Evolutionary conservation across 2,329 filamentous ascomycete species (phyloP).

Genomic region (Dothideomycetidae sp.): DNA sequence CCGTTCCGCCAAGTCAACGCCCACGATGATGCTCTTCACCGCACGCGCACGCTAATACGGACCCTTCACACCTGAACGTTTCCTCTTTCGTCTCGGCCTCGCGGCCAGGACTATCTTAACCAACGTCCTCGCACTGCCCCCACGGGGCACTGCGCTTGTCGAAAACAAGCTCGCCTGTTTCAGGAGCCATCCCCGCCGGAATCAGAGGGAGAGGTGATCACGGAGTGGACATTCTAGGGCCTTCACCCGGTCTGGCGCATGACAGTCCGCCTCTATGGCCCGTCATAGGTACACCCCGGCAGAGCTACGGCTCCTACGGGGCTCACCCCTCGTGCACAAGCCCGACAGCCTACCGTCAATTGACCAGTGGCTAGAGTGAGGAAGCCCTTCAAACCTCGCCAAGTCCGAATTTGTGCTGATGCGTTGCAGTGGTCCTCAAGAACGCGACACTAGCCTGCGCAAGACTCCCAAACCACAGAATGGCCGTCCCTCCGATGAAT

Average conservation of each 20-base stretch:
- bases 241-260: background rate
- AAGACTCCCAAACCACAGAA: slow-evolving; percentile 10
- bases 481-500: slow-evolving; percentile 13
- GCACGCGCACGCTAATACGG: too few relatives aligned
- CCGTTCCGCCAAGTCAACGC: too few relatives aligned
- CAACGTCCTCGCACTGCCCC: background rate
- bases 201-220: background rate
- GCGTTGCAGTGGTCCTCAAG: slow-evolving; percentile 10
- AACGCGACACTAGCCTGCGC: slow-evolving; percentile 10
- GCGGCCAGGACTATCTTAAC: too few relatives aligned
- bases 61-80: too few relatives aligned
- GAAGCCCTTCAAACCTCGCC: slow-evolving; percentile 9
- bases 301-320: slow-evolving; percentile 58
- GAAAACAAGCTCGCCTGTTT: too few relatives aligned
- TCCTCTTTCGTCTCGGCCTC: too few relatives aligned
- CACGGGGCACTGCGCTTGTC: background rate
- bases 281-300: slow-evolving; percentile 51
- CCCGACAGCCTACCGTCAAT: slow-evolving; percentile 65
- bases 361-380: slow-evolving; percentile 93
- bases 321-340: slow-evolving; percentile 71
- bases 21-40: too few relatives aligned
- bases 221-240: too few relatives aligned
- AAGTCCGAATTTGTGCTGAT: slow-evolving; percentile 5
- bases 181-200: too few relatives aligned
- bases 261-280: background rate